phyloP scores from a whole-genome alignment of 192 early-diverging fungal genomes.

The Coemansia asiatica region DNA sequence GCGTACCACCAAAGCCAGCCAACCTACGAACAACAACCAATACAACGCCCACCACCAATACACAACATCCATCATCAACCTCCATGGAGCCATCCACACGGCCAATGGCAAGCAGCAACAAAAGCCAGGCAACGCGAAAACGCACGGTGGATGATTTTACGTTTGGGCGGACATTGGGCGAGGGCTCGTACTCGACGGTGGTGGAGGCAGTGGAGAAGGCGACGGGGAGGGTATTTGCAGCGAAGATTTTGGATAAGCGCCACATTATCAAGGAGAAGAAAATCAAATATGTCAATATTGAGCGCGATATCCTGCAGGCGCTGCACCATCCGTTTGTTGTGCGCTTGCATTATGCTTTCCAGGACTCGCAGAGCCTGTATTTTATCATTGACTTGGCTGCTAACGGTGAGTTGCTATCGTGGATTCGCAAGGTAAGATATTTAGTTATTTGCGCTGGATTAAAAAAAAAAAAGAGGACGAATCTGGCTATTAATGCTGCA shows the following conservation, averaged over 20 bases:
- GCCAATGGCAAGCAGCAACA: constrained; percentile 20
- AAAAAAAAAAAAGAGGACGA: too few species aligned
- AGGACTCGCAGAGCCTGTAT: constrained; percentile 86
- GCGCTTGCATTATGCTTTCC: constrained; percentile 93
- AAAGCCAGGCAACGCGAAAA: constrained; percentile 54
- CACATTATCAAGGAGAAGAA: constrained; percentile 96
- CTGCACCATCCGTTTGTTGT: constrained; percentile 90
- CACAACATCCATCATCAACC: too few species aligned
- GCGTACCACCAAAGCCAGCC: constrained; percentile 50
- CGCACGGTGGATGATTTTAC: constrained; percentile 81
- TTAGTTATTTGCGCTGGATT: too few species aligned
- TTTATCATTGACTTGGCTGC: constrained; percentile 89
- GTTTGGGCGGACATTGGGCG: constrained; percentile 82
- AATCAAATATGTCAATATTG: constrained; percentile 93
- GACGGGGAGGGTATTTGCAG: constrained; percentile 74
- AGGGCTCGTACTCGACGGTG: constrained; percentile 96
- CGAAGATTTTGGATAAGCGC: constrained; percentile 86
- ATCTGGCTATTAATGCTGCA: too few species aligned
- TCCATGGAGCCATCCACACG: too few species aligned
- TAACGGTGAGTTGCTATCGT: constrained; percentile 89
- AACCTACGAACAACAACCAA: constrained; percentile 34
- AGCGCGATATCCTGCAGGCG: constrained; percentile 83
- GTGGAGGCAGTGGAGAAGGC: constrained; percentile 73
- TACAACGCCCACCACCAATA: constrained; percentile 2
- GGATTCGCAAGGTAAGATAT: constrained; percentile 66